Evolutionary conservation across 345 rosid species (phyloP), one percentile per base, ranked within the genome.

Genomic region (Moricandia moricandioides): DNA sequence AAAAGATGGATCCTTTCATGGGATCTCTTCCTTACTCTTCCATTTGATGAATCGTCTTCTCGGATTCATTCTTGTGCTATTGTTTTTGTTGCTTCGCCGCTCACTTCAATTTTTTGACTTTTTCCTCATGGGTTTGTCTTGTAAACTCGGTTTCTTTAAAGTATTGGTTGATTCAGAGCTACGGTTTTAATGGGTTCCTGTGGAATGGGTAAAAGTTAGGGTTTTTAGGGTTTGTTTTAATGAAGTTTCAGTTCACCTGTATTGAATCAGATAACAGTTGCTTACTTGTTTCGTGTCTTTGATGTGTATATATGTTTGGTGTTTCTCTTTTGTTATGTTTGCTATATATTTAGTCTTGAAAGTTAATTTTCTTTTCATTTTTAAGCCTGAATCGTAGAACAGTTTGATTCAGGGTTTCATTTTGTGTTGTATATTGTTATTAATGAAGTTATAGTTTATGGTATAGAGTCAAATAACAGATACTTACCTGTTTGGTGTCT

Each of bases 361-460:
- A 21, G 24, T 21, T 21, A 21, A 21, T 21, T 21, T 21, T 21
- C 24, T 21, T 21, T 21, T 21, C 24, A 21, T 21, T 21, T 21
- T 21, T 21, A 21, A 21, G 24, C 24, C 24, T 21, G 24, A 21
- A 21, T 21, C 24, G 24, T 21, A 30, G 29, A 66, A 56, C 21
- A 60, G 30, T 61, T 52, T 12, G 24, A 24, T 72, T 72, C 47
- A 52, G 65, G 77, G 59, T 21, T 67, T 78, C 18, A 34, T 49
- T 33, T 16, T 60, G 17, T 14, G 66, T 12, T 58, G 2, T 18
- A 45, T 13, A 12, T 58, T 31, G 14, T 16, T 9, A 24, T 9
- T 47, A 13, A 47, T 47, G 18, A 47, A 43, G 49, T 5, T 43
- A 3, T 5, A 13, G 49, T 5, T 12, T 4, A 43, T 5, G 5